Conservation (phyloP, 139 green algal genomes). For the Tetradesmus obliquus region DNA sequence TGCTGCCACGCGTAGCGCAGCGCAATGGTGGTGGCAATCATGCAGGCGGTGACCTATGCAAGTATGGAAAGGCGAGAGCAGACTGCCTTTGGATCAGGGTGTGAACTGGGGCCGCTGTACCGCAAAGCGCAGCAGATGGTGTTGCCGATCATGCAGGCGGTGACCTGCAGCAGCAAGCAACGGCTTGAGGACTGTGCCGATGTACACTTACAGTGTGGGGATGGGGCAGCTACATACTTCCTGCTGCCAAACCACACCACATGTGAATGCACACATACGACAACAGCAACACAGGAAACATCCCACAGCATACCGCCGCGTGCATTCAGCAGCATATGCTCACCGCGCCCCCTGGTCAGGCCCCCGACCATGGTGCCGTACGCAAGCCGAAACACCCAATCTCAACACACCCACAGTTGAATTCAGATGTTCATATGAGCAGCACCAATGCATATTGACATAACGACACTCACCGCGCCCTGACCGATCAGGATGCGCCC, state of each 20-base stretch:
- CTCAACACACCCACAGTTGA: too few relatives aligned
- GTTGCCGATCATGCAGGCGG: constrained; percentile 83
- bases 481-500: constrained; percentile 86
- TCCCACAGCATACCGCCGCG: not conserved
- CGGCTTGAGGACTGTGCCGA: too few relatives aligned
- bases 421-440: too few relatives aligned
- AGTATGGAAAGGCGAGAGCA: too few relatives aligned
- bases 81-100: not conserved
- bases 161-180: constrained; percentile 57
- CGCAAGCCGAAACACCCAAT: too few relatives aligned
- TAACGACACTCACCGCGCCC: constrained; percentile 1
- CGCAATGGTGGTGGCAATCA: constrained; percentile 85
- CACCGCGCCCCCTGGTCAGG: not conserved
- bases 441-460: too few relatives aligned
- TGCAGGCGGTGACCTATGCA: constrained; percentile 70
- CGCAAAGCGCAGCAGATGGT: constrained; percentile 86
- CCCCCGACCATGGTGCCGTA: too few relatives aligned
- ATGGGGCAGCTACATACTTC: too few relatives aligned
- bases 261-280: not conserved
- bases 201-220: too few relatives aligned
- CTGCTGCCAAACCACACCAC: too few relatives aligned
- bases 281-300: not conserved
- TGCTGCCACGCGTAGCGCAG: constrained; percentile 71
- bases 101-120: constrained; percentile 75
- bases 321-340: not conserved